These are phyloP conservation scores for Pestalotiopsis fici DNA, from an alignment of 2,329 filamentous ascomycete species.

Conservation along the genomic window DNA sequence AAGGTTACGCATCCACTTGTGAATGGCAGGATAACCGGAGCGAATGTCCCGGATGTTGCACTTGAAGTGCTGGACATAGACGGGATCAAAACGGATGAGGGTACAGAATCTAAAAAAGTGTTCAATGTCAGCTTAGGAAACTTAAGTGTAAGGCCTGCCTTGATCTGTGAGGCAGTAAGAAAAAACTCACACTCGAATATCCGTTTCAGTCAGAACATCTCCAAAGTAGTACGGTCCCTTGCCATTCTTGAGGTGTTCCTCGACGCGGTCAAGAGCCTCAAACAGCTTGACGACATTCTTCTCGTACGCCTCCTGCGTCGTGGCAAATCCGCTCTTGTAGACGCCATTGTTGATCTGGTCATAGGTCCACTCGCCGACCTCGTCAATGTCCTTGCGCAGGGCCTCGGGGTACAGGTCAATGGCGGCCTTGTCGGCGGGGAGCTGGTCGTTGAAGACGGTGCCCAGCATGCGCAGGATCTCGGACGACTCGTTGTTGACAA, in stretches of 20 bases:
- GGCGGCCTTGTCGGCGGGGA: constrained; percentile 59
- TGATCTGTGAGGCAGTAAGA: neutral
- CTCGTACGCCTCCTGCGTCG: constrained; percentile 80
- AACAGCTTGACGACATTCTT: constrained; percentile 72
- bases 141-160: neutral
- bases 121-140: neutral
- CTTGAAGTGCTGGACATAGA: constrained; percentile 88
- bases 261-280: constrained; percentile 72
- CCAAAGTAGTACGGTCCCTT: constrained; percentile 76
- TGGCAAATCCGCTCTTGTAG: constrained; percentile 81
- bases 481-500: constrained; percentile 89
- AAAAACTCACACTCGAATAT: constrained; percentile 65
- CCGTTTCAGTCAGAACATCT: constrained; percentile 74
- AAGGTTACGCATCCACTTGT: constrained; percentile 78
- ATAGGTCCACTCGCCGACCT: constrained; percentile 80
- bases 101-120: constrained; percentile 25
- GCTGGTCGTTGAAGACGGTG: constrained; percentile 73
- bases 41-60: constrained; percentile 86
- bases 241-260: constrained; percentile 61
- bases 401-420: constrained; percentile 69
- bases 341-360: constrained; percentile 71
- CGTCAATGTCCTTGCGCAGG: constrained; percentile 71
- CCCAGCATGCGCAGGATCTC: constrained; percentile 94
- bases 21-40: constrained; percentile 77
- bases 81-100: constrained; percentile 45